A percentile compares a stretch with the other conserved stretches of the same genome.
Evolutionary conservation across 73 alveolate genomes (phyloP).

Genomic region (Uronychia binucleata): DNA sequence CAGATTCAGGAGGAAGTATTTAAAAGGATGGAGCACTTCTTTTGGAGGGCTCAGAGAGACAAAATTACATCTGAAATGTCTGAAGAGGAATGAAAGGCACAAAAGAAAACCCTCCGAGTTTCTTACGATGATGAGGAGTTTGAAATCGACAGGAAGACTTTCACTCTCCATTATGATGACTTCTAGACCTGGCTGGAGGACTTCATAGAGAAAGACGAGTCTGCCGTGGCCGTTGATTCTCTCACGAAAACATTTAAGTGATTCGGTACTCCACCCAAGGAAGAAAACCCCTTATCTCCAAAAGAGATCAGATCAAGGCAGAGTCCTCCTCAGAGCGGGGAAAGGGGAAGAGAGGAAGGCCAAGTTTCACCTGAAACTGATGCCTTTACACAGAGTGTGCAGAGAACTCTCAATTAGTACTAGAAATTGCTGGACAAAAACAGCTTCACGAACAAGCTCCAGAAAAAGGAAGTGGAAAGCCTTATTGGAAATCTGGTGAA

Average conservation of each 20-base stretch:
- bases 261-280: background rate
- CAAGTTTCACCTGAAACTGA: background rate
- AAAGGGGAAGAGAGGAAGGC: constrained; percentile 1
- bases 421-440: background rate
- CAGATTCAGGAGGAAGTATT: background rate
- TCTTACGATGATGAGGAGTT: constrained; percentile 35
- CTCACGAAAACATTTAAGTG: constrained; percentile 7
- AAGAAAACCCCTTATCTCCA: background rate
- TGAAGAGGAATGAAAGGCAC: background rate
- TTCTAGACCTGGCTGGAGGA: constrained; percentile 9
- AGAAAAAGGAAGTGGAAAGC: constrained; percentile 4
- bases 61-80: background rate
- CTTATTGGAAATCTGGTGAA: constrained; percentile 12
- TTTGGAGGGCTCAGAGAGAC: background rate
- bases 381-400: constrained; percentile 2
- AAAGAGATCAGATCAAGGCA: background rate
- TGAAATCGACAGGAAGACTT: constrained; percentile 1
- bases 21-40: no score
- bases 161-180: constrained; percentile 5
- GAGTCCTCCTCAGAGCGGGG: constrained; percentile 15
- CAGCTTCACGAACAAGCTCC: constrained; percentile 2
- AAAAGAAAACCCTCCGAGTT: constrained; percentile 3
- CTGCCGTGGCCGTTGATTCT: background rate
- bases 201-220: constrained; percentile 29
- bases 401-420: constrained; percentile 3